Evolutionary conservation across 176 grass and related monocot species (phyloP), one percentile per base, ranked within the genome.

Genomic region (Poa annua): DNA sequence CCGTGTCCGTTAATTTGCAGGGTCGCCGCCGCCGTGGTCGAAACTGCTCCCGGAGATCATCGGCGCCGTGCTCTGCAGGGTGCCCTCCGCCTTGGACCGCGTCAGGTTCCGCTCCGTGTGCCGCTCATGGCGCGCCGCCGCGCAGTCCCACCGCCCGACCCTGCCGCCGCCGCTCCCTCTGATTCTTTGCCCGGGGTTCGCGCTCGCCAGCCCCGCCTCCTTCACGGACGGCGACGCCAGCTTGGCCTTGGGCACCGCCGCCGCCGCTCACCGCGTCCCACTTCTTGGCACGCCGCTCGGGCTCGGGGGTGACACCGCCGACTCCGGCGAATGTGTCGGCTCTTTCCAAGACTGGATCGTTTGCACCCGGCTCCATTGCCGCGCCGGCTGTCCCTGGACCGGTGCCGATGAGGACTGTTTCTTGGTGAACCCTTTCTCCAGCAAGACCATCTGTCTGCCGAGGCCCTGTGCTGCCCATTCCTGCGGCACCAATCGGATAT

Each of bases 131-230:
- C 10, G 52, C 11, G 52, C 52, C 11, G 17, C 52, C 52, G 11
- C 52, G 49, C 26, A 16, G 26, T 32, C 32, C 72, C 13, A 54
- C 72, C 24, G 29, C 29, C 11, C 33, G 52, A 2, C 53, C 19
- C 19, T 41, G 33, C 29, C 73, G 52, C 29, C 73, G 52, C 74
- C 52, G 33, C 74, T 77, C 52, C 73, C 73, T 55, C 32, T 76
- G 73, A 19, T 76, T n/a, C 33, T 77, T 9, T 57, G 20, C 36
- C 34, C 52, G 12, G 48, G 48, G 3, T 55, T 76, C 73, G 73
- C 26, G 50, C 32, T 76, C 73, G 7, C 74, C 19, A 41, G 74
- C 74, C 33, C 48, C n/a, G n/a, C n/a, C 19, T 77, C 60, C 1
- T 63, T 57, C 74, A 53, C 74, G 32, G 52, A 77, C 12, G 19